Evolutionary conservation across 1,284 basidiomycete species (phyloP).

Genomic region (Ganoderma lingzhi): DNA sequence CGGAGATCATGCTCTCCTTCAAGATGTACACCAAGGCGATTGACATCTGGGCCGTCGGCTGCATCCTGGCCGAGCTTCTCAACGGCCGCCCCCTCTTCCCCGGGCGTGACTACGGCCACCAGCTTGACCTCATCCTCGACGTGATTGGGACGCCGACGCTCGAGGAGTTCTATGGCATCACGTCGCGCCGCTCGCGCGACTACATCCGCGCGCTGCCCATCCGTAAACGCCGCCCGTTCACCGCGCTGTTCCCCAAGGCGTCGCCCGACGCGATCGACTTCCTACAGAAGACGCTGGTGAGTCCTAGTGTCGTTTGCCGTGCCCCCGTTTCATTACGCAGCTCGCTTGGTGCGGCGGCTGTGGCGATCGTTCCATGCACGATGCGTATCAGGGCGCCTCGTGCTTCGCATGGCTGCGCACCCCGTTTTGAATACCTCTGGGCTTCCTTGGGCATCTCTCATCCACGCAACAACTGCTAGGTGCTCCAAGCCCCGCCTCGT

Average conservation of each 20-base stretch:
- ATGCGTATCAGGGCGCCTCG: neutral
- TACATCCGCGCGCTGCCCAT: conserved; percentile 85
- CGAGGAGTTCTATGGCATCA: conserved; percentile 90
- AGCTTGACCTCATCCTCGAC: conserved; percentile 86
- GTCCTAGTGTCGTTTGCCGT: conserved; percentile 36
- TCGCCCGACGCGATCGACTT: conserved; percentile 85
- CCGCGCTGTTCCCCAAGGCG: conserved; percentile 72
- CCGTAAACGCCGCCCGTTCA: conserved; percentile 68
- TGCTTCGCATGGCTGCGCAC: neutral
- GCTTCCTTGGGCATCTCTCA: neutral
- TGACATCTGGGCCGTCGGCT: conserved; percentile 89
- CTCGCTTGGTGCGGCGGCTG: neutral
- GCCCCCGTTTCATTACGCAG: neutral
- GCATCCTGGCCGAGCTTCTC: conserved; percentile 90
- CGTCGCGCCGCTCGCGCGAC: conserved; percentile 82
- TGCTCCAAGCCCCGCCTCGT: neutral
- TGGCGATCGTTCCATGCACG: neutral
- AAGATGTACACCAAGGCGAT: conserved; percentile 87
- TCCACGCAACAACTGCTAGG: neutral
- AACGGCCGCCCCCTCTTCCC: conserved; percentile 86
- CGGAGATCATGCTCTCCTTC: conserved; percentile 92
- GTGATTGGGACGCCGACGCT: conserved; percentile 89
- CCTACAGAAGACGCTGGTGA: conserved; percentile 80
- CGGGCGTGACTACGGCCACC: conserved; percentile 89
- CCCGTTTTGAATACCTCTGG: neutral